Base-by-base conservation (phyloP, 805 yeast genomes). In the Wickerhamiella alocasiicola region DNA sequence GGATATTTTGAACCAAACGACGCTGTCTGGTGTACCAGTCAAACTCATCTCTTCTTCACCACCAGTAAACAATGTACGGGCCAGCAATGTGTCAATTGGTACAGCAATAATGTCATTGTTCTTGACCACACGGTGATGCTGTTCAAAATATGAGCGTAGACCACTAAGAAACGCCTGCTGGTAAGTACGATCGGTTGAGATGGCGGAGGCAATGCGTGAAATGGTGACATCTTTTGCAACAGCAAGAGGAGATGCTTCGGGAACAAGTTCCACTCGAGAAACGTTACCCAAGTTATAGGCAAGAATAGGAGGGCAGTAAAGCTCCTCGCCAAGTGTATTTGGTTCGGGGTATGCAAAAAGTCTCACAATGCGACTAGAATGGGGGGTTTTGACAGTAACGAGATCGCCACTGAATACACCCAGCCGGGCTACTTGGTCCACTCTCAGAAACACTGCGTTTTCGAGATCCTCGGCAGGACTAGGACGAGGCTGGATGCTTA, bases 1-100 rank as follows among this genome's bases (percentile, higher is more conserved):
- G 2, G 72, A 65, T 2, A 88, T 71, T 49, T 72, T 72, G 59
- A 85, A 88, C 95, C 95, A 88, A 0, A 85, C 94, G 15, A 87
- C 70, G 0, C 73, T 64, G 54, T 85, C 83, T 1, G 81, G 75
- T 17, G 66, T 66, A 0, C 82, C 83, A 2, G 63, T 58, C 0
- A 85, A 84, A 2, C 72, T 19, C 28, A 36, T 24, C 17, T 59
- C 3, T 48, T 48, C 58, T 25, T 42, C 44, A 13, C 31, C 48
- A n/a, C 46, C 42, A 17, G 45, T 39, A n/a, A 53, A 48, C n/a
- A 78, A 52, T 1, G 82, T 66, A 46, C 67, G 67, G 0, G 93
- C 77, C 18, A 81, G 55, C 2, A 72, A 54, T 0, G 83, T 66
- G 55, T 88, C 95, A 31, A 88, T 70, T 0, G 81, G 70, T 2